Conservation (phyloP, 345 rosid genomes). For the Odontarrhena argentea region DNA sequence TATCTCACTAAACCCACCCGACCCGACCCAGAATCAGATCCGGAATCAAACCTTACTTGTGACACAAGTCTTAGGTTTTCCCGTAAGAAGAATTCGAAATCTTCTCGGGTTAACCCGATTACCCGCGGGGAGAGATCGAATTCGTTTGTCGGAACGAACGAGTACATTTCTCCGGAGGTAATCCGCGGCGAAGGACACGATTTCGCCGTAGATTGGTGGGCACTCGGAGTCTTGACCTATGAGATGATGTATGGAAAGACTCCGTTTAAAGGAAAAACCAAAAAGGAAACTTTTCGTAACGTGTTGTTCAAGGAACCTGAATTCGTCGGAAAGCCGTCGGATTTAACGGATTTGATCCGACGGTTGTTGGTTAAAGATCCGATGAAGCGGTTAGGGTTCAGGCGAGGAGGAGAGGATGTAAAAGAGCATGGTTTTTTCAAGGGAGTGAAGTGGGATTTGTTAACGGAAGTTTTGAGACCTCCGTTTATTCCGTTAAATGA, state of each 20-base stretch:
- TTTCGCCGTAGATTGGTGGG: slow-evolving; percentile 99
- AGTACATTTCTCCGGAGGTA: slow-evolving; percentile 90
- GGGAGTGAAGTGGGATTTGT: slow-evolving; percentile 75
- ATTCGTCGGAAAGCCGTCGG: slow-evolving; percentile 59
- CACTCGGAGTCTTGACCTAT: slow-evolving; percentile 75
- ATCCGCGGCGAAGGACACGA: slow-evolving; percentile 89
- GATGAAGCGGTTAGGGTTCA: slow-evolving; percentile 63
- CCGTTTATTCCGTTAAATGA: slow-evolving; percentile 75
- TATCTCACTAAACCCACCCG: slow-evolving; percentile 44
- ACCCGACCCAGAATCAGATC: slow-evolving; percentile 37
- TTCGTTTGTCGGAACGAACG: slow-evolving; percentile 93
- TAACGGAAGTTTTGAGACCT: slow-evolving; percentile 76
- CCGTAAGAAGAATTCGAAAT: slow-evolving; percentile 58
- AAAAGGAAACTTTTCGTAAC: slow-evolving; percentile 88
- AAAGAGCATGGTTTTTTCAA: slow-evolving; percentile 77
- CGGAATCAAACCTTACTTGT: neutral
- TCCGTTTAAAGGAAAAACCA: slow-evolving; percentile 70
- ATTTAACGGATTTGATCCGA: slow-evolving; percentile 64
- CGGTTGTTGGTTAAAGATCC: slow-evolving; percentile 81
- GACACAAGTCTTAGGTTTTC: slow-evolving; percentile 34
- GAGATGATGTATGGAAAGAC: slow-evolving; percentile 85
- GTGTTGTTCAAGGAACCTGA: slow-evolving; percentile 58
- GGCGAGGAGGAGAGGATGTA: slow-evolving; percentile 72
- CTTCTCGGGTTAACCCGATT: slow-evolving; percentile 87
- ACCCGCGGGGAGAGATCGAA: slow-evolving; percentile 70